Base-by-base conservation (phyloP, 169 alveolate species). In the Plasmodium sp. region DNA sequence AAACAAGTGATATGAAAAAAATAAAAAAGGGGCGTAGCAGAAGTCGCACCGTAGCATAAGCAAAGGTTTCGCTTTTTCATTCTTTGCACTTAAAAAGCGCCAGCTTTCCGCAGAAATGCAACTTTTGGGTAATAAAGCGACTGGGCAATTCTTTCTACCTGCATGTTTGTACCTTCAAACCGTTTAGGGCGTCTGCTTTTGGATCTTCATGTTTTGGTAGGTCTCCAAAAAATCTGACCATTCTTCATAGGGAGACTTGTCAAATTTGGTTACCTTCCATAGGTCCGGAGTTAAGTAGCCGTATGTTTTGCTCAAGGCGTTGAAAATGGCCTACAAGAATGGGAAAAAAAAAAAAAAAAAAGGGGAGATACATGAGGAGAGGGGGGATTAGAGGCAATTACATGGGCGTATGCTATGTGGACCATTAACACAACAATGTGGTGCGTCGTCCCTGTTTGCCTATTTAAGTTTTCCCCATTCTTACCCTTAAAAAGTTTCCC, bases 201-300 rank as follows among this genome's bases (percentile, higher is more conserved):
- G 81, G 43, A 84, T 83, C 36, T 91, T 91, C 58, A 91, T 51
- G 36, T 81, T 91, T 27, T 91, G 95, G 22, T 91, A 91, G 12
- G 95, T 91, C 48, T 91, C 97, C 84, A 99, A 98, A 98, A 97
- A 98, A 94, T 98, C 99, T 73, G 99, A 96, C 98, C 97, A 98
- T 96, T 98, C 99, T 96, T 98, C 99, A 97, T 97, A 98, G 36
- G 99, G 99, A 39, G 99, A 97, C 95, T 97, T 98, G 81, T 97
- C 98, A 91, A 97, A 97, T 86, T 92, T 95, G 34, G 97, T 96
- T 48, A 97, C 98, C 94, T 96, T 97, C 99, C 99, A 99, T 92
- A 99, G 98, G 86, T 99, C 99, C n/a, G 99, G 99, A 58, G 99
- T 99, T 94, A 99, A 98, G 98, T 98, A 99, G 36, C 99, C 99